Percentiles rank a stretch among this genome's conserved stretches.
Conservation (phyloP, 2,329 filamentous ascomycete genomes). For the Cladosporium halotolerans region DNA sequence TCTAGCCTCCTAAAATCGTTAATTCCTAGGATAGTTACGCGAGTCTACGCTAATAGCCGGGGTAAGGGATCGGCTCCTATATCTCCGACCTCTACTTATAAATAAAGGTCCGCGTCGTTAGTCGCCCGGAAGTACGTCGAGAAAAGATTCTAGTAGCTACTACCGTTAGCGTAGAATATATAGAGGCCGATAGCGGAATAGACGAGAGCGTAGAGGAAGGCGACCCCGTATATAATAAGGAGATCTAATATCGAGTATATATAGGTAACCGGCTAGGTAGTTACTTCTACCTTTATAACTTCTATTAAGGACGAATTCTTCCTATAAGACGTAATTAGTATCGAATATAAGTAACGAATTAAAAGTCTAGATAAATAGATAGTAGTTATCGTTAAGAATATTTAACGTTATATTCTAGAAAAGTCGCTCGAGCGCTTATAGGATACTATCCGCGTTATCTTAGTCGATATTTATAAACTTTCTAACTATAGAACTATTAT, state of each 20-base stretch:
- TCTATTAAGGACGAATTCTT: not conserved
- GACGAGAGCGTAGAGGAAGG: not conserved
- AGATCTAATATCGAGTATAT: not conserved
- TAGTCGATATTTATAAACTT: not conserved
- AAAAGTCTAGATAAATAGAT: not conserved
- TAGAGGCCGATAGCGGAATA: not conserved
- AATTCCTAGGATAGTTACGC: not conserved
- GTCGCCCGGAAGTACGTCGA: slow-evolving; percentile 9
- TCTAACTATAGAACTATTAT: not conserved
- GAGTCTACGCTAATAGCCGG: not conserved
- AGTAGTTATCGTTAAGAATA: not conserved
- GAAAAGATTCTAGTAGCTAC: slow-evolving; percentile 8
- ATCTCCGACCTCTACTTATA: not conserved
- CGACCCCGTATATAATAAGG: not conserved
- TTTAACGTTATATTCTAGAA: not conserved
- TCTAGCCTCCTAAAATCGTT: too few species aligned
- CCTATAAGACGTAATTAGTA: not conserved
- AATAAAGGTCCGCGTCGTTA: not conserved
- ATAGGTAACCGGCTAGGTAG: slow-evolving; percentile 2
- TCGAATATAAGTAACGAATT: too few species aligned
- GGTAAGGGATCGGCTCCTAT: slow-evolving; percentile 1
- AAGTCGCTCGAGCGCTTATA: not conserved
- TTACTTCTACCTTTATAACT: not conserved
- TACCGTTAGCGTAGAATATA: not conserved
- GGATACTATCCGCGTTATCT: not conserved